Evolutionary conservation across 768 basidiomycete genomes (phyloP), one percentile per base, ranked within the genome.

Genomic region (Pleurotus tuber-regium): DNA sequence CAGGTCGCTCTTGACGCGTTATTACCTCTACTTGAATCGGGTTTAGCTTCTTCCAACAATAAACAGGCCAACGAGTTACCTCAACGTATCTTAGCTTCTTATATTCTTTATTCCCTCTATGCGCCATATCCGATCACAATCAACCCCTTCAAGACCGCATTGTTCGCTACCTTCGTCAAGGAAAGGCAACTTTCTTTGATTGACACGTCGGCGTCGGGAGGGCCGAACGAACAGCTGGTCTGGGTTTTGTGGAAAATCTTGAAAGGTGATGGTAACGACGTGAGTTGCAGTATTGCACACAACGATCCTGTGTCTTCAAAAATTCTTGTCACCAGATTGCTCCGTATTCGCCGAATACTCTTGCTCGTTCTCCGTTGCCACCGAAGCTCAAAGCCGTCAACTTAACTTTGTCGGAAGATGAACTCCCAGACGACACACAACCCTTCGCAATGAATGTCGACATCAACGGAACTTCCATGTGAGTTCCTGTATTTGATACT

Each of bases 201-300:
- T 43, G 63, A 80, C 46, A 70, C 83, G n/a, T 71, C 72, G 28
- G 65, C 70, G 14, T 73, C 73, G n/a, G n/a, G n/a, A n/a, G 73
- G 70, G 16, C 75, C 80, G 44, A 88, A 82, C 63, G 88, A 90
- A 61, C 89, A 89, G 60, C 70, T 91, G 43, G 86, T 90, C 31
- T 91, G 89, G 87, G 89, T 91, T 38, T 72, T 91, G 54, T 91
- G 88, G 88, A 91, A 91, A 69, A 87, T 91, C 51, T 70, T 91
- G 50, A 87, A 82, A 64, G 89, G 89, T 47, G 87, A 90, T 63
- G 89, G 89, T 16, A 83, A 82, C 54, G 88, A 91, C 73, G 89
- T 89, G 56, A 58, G 83, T 74, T 30, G 18, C n/a, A 19, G 50
- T 40, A 12, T 42, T 53, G 24, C 26, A 21, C 24, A 51, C 10